Percentiles rank a stretch among this genome's conserved stretches.
These are phyloP conservation scores for Castanospermum australe DNA, from an alignment of 306 rosid species.

Conservation along the genomic window DNA sequence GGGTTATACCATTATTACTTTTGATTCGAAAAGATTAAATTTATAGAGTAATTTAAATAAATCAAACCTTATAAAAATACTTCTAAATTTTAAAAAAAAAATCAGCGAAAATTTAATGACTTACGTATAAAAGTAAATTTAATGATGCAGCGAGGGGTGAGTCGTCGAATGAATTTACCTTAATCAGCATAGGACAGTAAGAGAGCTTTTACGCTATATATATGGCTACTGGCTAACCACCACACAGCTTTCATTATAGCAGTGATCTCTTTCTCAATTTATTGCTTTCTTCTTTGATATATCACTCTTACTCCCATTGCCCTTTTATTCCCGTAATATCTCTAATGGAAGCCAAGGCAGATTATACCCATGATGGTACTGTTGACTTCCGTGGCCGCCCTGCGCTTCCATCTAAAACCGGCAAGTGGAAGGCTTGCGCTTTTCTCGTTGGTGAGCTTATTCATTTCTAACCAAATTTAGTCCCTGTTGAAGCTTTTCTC, in stretches of 20 bases:
- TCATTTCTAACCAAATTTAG: not conserved
- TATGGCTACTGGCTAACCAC: slow-evolving; percentile 11
- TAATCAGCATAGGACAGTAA: not conserved
- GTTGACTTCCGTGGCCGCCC: slow-evolving; percentile 83
- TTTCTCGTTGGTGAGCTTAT: slow-evolving; percentile 78
- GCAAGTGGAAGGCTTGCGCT: slow-evolving; percentile 97
- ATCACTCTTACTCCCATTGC: slow-evolving; percentile 11
- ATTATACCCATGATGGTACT: slow-evolving; percentile 72
- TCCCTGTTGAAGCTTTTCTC: not conserved
- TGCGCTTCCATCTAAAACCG: slow-evolving; percentile 74
- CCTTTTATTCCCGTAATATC: not conserved
- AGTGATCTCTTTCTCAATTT: slow-evolving; percentile 14
- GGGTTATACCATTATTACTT: no score
- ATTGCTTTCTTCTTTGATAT: slow-evolving; percentile 8
- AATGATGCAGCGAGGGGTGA: slow-evolving; percentile 12
- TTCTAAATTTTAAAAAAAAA: no score
- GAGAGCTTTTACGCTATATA: slow-evolving; percentile 3
- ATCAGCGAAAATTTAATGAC: no score
- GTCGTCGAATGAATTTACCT: not conserved
- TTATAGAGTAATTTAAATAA: no score
- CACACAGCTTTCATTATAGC: not conserved
- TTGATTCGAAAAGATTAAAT: no score
- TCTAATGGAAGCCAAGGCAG: slow-evolving; percentile 66
- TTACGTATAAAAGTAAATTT: not conserved
- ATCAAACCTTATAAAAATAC: no score